Conservation (phyloP, 805 yeast species). For the Maudiozyma turicensis region DNA sequence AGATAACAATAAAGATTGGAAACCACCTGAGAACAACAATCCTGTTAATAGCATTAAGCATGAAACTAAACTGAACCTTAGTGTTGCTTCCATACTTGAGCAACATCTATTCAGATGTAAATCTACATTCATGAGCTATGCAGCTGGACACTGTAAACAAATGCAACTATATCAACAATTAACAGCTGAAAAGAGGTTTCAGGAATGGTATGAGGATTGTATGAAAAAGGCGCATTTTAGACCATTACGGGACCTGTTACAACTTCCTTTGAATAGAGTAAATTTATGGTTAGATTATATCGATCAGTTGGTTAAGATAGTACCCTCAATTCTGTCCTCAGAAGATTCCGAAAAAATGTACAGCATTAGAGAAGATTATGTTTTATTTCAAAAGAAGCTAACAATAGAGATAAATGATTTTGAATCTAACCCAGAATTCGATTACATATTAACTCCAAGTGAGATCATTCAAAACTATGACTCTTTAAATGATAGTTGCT, state of each 20-base stretch:
- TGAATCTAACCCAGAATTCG: conserved; percentile 11
- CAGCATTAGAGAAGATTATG: conserved; percentile 6
- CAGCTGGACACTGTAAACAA: conserved; percentile 26
- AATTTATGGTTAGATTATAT: conserved; percentile 16
- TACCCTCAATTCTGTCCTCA: neutral
- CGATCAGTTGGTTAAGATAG: conserved; percentile 1
- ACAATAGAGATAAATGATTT: conserved; percentile 14
- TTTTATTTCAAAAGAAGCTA: conserved; percentile 10
- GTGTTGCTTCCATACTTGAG: conserved; percentile 25
- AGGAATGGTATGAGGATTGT: conserved; percentile 31
- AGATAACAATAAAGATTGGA: conserved; percentile 5
- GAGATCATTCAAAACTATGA: conserved; percentile 24
- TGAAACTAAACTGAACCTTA: conserved; percentile 8
- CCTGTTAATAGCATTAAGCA: neutral
- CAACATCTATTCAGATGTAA: conserved; percentile 27
- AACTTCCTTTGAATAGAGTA: conserved; percentile 28
- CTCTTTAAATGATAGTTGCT: neutral
- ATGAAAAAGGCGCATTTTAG: conserved; percentile 20
- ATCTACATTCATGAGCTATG: conserved; percentile 29
- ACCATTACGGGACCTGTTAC: conserved; percentile 26
- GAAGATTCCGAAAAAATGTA: neutral
- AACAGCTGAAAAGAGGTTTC: conserved; percentile 12
- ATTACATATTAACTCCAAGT: conserved; percentile 20
- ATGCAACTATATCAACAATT: conserved; percentile 18
- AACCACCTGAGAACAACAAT: conserved; percentile 5